Evolutionary conservation across 2,329 filamentous ascomycete species (phyloP).

Genomic region (Botrytis deweyae): DNA sequence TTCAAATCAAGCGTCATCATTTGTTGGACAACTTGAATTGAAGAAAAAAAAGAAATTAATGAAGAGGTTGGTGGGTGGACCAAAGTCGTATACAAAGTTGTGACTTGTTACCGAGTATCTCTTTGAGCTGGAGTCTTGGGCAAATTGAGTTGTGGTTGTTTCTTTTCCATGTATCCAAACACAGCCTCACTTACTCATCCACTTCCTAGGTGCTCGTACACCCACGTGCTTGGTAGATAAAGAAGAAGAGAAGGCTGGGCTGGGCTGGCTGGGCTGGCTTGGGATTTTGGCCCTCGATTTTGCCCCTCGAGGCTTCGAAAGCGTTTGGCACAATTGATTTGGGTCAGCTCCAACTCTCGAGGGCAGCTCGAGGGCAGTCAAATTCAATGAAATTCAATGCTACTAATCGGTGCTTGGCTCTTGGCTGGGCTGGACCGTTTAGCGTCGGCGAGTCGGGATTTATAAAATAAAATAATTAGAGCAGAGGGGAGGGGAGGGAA

Average conservation of each 20-base stretch:
- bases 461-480: not conserved
- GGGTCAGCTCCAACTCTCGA: not conserved
- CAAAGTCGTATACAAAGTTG: not conserved
- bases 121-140: not conserved
- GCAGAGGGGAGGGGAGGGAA: not conserved
- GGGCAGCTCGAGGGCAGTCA: too few relatives aligned
- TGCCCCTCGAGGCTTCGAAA: not conserved
- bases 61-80: constrained; percentile 20
- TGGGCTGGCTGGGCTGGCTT: not conserved
- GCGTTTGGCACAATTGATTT: not conserved
- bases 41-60: constrained; percentile 19
- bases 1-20: constrained; percentile 4
- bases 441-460: constrained; percentile 2
- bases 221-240: too few relatives aligned
- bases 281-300: not conserved
- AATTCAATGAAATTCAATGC: not conserved
- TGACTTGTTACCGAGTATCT: constrained; percentile 4
- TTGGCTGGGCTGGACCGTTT: too few relatives aligned
- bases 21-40: not conserved
- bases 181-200: not conserved
- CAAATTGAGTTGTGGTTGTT: not conserved
- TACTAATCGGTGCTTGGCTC: not conserved
- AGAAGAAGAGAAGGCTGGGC: not conserved
- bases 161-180: not conserved
- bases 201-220: not conserved